Evolutionary conservation across 495 filamentous ascomycete genomes (phyloP).

Genomic region (Lepidopterella palustris): DNA sequence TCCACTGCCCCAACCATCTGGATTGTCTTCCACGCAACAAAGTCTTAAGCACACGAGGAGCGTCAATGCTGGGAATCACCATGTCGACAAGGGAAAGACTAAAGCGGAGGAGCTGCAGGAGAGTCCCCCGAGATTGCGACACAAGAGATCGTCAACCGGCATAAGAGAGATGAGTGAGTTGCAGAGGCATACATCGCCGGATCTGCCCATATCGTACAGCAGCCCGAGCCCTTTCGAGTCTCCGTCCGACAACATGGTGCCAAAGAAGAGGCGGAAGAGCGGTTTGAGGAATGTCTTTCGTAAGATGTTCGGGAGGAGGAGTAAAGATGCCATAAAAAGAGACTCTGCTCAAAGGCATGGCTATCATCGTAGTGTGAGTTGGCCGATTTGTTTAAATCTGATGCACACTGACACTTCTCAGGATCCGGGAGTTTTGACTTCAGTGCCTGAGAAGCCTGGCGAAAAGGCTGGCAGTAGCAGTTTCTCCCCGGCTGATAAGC

Average conservation of each 20-base stretch:
- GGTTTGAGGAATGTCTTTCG: conserved; percentile 24
- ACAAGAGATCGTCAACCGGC: conserved; percentile 7
- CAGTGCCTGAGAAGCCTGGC: conserved; percentile 9
- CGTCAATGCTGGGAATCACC: background rate
- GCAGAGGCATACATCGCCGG: background rate
- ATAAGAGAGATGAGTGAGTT: conserved; percentile 11
- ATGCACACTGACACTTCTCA: background rate
- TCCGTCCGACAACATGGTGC: conserved; percentile 11
- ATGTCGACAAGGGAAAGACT: background rate
- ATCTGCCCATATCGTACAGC: conserved; percentile 3
- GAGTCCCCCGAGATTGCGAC: conserved; percentile 4
- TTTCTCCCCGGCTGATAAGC: background rate
- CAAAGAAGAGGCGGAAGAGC: conserved; percentile 27
- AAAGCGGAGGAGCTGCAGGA: background rate
- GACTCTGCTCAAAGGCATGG: conserved; percentile 8
- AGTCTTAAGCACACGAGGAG: background rate
- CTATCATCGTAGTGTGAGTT: conserved; percentile 26
- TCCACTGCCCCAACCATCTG: background rate
- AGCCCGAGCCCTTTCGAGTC: conserved; percentile 21
- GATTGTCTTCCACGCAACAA: background rate
- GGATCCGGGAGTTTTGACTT: conserved; percentile 21
- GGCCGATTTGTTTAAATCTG: background rate
- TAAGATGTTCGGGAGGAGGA: conserved; percentile 27
- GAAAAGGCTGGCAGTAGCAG: background rate
- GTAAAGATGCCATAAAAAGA: conserved; percentile 12